These are phyloP conservation scores for Suillus bovinus DNA, from an alignment of 768 basidiomycete genomes.

Conservation along the genomic window DNA sequence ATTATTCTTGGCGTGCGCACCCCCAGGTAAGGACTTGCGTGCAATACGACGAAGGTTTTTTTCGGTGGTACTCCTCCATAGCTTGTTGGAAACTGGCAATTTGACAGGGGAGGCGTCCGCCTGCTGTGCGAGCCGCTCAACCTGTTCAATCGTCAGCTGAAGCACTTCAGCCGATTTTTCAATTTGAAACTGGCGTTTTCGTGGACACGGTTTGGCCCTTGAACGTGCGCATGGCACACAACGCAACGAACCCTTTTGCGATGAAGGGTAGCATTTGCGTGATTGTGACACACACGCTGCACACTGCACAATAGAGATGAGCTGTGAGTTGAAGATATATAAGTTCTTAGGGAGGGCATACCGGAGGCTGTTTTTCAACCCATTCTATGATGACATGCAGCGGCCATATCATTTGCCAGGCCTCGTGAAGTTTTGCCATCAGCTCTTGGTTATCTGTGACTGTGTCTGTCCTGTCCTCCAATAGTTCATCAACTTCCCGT, in stretches of 20 bases:
- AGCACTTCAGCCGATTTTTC: slow-evolving; percentile 7
- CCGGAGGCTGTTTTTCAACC: slow-evolving; percentile 5
- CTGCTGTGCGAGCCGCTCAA: slow-evolving; percentile 3
- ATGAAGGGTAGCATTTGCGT: slow-evolving; percentile 7
- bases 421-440: slow-evolving; percentile 6
- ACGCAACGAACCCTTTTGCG: slow-evolving; percentile 5
- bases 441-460: neutral
- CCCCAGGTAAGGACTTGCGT: neutral
- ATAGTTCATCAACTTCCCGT: slow-evolving; percentile 11
- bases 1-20: neutral
- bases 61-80: slow-evolving; percentile 2
- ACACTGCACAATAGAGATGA: slow-evolving; percentile 4
- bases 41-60: neutral
- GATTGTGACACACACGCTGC: slow-evolving; percentile 5
- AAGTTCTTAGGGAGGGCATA: neutral
- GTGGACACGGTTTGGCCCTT: slow-evolving; percentile 8
- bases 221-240: slow-evolving; percentile 11
- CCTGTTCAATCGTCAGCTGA: neutral
- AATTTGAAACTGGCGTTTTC: slow-evolving; percentile 8
- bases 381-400: slow-evolving; percentile 6
- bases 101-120: neutral
- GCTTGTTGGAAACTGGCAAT: neutral
- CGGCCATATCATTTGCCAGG: slow-evolving; percentile 11
- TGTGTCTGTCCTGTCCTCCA: neutral
- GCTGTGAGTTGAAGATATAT: neutral